Percentiles rank a stretch among this genome's conserved stretches.
Conservation (phyloP, 2,329 filamentous ascomycete species). For the Akanthomyces uredinophilus region DNA sequence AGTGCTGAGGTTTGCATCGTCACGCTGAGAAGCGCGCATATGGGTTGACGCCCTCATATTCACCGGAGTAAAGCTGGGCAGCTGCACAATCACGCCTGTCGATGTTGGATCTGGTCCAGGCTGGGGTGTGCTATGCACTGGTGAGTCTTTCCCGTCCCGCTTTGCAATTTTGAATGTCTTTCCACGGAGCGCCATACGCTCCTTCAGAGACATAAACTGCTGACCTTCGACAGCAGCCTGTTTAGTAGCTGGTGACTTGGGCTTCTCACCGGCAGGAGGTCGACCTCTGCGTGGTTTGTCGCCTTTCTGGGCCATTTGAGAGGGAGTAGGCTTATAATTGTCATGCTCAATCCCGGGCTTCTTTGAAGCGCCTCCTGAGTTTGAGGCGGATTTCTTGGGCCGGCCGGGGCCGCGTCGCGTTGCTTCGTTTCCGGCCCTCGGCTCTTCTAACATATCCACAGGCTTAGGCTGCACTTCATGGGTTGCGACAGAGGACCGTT, state of each 20-base stretch:
- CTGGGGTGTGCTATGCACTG: background rate
- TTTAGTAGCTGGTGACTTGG: background rate
- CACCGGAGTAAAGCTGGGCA: constrained; percentile 5
- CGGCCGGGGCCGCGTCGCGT: constrained; percentile 21
- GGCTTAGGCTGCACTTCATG: constrained; percentile 21
- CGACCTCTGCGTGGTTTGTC: constrained; percentile 20
- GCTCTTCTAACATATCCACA: background rate
- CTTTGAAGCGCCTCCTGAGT: constrained; percentile 21
- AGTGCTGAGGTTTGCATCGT: background rate
- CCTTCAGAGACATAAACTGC: constrained; percentile 50
- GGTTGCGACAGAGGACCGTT: background rate
- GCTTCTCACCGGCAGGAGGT: constrained; percentile 20
- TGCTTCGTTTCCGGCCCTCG: constrained; percentile 18
- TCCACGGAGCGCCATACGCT: constrained; percentile 50
- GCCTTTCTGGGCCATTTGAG: background rate
- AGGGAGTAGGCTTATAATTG: background rate
- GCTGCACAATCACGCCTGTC: constrained; percentile 1
- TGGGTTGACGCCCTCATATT: background rate
- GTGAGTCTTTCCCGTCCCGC: constrained; percentile 23
- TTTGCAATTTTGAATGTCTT: constrained; percentile 49
- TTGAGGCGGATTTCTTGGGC: constrained; percentile 24
- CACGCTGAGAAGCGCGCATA: background rate
- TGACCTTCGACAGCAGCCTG: constrained; percentile 19
- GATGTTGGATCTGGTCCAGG: background rate
- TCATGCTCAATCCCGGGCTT: background rate